These are phyloP conservation scores for Diaporthe nobilis DNA, from an alignment of 2,329 filamentous ascomycete species.

Conservation along the genomic window DNA sequence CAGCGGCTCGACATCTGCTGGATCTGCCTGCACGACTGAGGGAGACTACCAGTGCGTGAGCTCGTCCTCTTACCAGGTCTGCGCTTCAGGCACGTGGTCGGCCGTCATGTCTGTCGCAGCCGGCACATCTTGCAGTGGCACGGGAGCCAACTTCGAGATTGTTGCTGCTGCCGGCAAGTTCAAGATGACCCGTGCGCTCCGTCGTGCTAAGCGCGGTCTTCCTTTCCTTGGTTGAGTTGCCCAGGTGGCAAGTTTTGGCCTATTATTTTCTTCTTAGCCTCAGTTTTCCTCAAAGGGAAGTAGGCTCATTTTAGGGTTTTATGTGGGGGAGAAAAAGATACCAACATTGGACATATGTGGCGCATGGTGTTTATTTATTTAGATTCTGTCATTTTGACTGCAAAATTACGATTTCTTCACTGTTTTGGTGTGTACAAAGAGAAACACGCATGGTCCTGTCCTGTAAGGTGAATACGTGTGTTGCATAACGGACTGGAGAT, in stretches of 20 bases:
- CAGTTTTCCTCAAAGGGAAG: background rate
- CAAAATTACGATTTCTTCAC: background rate
- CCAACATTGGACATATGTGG: slow-evolving; percentile 30
- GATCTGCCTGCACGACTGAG: slow-evolving; percentile 61
- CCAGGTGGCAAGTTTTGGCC: slow-evolving; percentile 1
- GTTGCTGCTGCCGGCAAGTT: slow-evolving; percentile 43
- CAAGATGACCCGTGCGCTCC: slow-evolving; percentile 36
- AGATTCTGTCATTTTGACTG: background rate
- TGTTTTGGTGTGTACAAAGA: background rate
- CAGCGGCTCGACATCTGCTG: slow-evolving; percentile 53
- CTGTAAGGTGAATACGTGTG: background rate
- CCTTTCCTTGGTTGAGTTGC: slow-evolving; percentile 26
- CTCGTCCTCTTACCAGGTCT: slow-evolving; percentile 65
- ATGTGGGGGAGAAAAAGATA: slow-evolving; percentile 22
- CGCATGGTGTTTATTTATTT: background rate
- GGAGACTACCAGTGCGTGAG: slow-evolving; percentile 65
- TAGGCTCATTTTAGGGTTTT: slow-evolving; percentile 24
- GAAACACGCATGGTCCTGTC: background rate
- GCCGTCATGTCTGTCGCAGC: slow-evolving; percentile 56
- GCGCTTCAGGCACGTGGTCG: slow-evolving; percentile 64
- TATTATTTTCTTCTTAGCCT: slow-evolving; percentile 15
- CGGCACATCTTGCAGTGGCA: slow-evolving; percentile 60
- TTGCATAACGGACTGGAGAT: background rate
- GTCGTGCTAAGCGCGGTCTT: slow-evolving; percentile 19
- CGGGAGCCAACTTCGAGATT: slow-evolving; percentile 51